Conservation (phyloP, 352 stramenopile genomes). For the Pythium periplocum region DNA sequence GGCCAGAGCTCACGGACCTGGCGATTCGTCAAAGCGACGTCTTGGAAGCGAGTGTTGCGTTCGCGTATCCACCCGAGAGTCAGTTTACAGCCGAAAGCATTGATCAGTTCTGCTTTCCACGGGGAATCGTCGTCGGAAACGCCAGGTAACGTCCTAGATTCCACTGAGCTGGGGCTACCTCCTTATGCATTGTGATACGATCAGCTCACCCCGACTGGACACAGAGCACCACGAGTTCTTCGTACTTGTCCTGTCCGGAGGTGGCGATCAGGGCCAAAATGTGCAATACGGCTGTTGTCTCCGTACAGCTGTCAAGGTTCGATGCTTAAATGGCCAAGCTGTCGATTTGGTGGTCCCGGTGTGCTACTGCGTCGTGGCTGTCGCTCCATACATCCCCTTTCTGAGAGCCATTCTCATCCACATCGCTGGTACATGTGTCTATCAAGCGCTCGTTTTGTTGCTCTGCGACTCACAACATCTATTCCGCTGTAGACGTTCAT, state of each 20-base stretch:
- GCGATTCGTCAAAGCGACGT: conserved; percentile 24
- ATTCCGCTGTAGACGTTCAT: conserved; percentile 5
- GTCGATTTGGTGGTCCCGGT: conserved; percentile 4
- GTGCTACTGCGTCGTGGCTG: conserved; percentile 18
- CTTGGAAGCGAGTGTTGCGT: conserved; percentile 53
- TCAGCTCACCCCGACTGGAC: too few species aligned
- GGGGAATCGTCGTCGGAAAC: conserved; percentile 17
- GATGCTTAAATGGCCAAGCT: neutral
- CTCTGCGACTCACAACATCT: neutral
- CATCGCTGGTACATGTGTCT: conserved; percentile 8
- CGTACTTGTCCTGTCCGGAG: conserved; percentile 18
- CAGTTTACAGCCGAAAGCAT: conserved; percentile 70
- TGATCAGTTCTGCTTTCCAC: conserved; percentile 71
- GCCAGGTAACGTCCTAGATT: too few species aligned
- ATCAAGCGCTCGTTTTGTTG: neutral
- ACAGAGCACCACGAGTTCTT: conserved; percentile 12
- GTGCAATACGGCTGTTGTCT: conserved; percentile 25
- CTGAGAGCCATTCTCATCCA: conserved; percentile 11
- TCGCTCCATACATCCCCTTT: conserved; percentile 16
- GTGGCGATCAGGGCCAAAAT: conserved; percentile 22
- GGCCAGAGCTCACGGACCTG: conserved; percentile 16
- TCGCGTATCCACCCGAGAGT: conserved; percentile 52
- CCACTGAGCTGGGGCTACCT: too few species aligned
- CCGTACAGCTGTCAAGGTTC: conserved; percentile 7
- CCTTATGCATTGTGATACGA: too few species aligned